phyloP scores from a whole-genome alignment of 164 flowering plant species.

The Liquidambar formosana region DNA sequence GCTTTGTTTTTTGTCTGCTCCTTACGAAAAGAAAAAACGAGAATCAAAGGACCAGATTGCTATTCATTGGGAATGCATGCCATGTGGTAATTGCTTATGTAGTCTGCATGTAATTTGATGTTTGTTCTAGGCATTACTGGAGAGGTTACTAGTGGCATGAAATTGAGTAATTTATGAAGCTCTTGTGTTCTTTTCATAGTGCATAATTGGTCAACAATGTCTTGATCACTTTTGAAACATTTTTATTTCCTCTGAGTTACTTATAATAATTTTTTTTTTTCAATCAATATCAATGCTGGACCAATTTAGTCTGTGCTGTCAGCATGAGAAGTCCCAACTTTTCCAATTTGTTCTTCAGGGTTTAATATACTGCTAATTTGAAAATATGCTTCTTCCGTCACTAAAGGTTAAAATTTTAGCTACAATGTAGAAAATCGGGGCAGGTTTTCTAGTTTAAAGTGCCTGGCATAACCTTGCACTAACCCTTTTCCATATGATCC shows the following conservation, averaged over 20 bases:
- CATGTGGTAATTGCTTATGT: not conserved
- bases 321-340: too few species aligned
- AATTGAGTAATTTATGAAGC: not conserved
- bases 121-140: not conserved
- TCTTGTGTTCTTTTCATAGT: not conserved
- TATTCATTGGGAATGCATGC: not conserved
- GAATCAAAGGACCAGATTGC: not conserved
- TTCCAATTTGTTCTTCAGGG: too few species aligned
- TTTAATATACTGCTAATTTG: too few species aligned
- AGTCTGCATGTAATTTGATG: not conserved
- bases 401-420: too few species aligned
- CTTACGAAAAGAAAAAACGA: not conserved
- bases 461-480: too few species aligned
- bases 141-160: not conserved
- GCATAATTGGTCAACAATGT: not conserved
- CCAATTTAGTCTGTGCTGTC: too few species aligned
- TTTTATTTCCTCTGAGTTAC: not conserved
- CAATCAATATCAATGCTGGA: not conserved
- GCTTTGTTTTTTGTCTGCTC: slow-evolving; percentile 1
- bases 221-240: slow-evolving; percentile 3
- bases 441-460: too few species aligned
- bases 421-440: too few species aligned
- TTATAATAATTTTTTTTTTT: not conserved
- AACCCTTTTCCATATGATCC: too few species aligned
- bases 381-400: too few species aligned